phyloP scores from a whole-genome alignment of 805 yeast species.

The Candida nonsorbophila region DNA sequence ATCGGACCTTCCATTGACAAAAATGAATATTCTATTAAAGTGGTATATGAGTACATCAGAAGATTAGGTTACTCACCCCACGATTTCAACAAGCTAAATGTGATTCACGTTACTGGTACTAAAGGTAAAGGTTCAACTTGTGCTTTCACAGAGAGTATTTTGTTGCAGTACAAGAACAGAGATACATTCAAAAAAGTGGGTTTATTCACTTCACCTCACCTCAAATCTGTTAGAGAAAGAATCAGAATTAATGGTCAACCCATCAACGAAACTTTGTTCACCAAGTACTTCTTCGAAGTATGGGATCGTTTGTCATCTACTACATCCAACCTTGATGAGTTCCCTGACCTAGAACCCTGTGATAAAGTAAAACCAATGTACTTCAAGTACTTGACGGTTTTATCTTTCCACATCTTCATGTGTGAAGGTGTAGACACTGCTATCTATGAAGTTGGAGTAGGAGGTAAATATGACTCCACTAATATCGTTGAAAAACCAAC shows the following conservation, averaged over 20 bases:
- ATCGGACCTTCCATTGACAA: conserved; percentile 55
- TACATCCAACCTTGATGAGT: conserved; percentile 46
- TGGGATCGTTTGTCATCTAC: conserved; percentile 75
- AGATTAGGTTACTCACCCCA: conserved; percentile 41
- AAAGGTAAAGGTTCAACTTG: conserved; percentile 98
- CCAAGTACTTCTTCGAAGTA: conserved; percentile 88
- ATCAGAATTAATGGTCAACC: conserved; percentile 85
- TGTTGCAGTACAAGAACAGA: conserved; percentile 48
- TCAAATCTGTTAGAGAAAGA: conserved; percentile 88
- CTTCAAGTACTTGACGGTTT: conserved; percentile 81
- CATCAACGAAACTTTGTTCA: conserved; percentile 70
- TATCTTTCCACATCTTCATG: conserved; percentile 87
- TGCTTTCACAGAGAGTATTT: conserved; percentile 82
- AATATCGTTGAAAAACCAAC: conserved; percentile 77
- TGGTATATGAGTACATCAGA: conserved; percentile 52
- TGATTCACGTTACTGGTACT: conserved; percentile 93
- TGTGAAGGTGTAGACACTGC: conserved; percentile 91
- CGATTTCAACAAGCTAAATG: conserved; percentile 70
- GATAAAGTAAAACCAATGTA: conserved; percentile 81
- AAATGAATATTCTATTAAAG: conserved; percentile 68
- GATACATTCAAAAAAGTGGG: conserved; percentile 61
- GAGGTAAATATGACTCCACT: conserved; percentile 97
- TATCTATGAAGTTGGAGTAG: conserved; percentile 96
- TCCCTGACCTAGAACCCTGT: conserved; percentile 64
- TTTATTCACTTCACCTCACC: conserved; percentile 93